These are phyloP conservation scores for Dactylellina leptospora DNA, from an alignment of 2,329 filamentous ascomycete genomes.

Conservation along the genomic window DNA sequence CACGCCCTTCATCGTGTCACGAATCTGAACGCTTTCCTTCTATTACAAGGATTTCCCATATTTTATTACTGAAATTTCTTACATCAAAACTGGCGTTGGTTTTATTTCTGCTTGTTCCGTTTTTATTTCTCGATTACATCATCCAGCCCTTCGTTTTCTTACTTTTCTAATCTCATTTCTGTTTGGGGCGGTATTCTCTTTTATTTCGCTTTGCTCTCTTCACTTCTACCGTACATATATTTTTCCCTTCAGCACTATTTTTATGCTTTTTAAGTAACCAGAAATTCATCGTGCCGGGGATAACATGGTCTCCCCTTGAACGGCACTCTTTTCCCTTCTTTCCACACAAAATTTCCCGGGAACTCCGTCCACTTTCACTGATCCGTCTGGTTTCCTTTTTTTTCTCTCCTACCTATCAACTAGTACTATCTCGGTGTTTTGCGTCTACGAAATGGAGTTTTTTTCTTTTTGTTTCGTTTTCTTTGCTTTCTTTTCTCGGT, in stretches of 20 bases:
- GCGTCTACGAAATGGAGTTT: conserved; percentile 5
- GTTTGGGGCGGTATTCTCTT: conserved; percentile 23
- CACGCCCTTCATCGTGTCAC: conserved; percentile 37
- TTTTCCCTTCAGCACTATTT: no score
- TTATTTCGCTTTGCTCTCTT: conserved; percentile 3
- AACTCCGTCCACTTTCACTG: not conserved
- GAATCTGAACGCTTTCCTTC: conserved; percentile 43
- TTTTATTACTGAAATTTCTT: conserved; percentile 24
- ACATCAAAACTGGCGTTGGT: conserved; percentile 51
- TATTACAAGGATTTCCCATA: conserved; percentile 43
- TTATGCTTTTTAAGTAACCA: no score
- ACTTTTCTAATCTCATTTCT: conserved; percentile 31
- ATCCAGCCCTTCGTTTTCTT: conserved; percentile 31
- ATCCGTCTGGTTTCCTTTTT: not conserved
- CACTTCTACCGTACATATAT: conserved; percentile 18
- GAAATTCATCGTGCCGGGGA: no score
- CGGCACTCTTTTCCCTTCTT: conserved; percentile 7
- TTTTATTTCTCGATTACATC: conserved; percentile 19
- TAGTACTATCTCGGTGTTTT: not conserved
- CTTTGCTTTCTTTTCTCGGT: not conserved
- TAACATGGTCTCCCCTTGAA: no score
- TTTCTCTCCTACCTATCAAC: not conserved
- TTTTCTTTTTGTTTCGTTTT: conserved; percentile 1
- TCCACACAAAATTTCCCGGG: not conserved
- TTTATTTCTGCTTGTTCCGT: conserved; percentile 19